phyloP scores from a whole-genome alignment of 1,284 basidiomycete genomes.

The Gymnopus androsaceus region DNA sequence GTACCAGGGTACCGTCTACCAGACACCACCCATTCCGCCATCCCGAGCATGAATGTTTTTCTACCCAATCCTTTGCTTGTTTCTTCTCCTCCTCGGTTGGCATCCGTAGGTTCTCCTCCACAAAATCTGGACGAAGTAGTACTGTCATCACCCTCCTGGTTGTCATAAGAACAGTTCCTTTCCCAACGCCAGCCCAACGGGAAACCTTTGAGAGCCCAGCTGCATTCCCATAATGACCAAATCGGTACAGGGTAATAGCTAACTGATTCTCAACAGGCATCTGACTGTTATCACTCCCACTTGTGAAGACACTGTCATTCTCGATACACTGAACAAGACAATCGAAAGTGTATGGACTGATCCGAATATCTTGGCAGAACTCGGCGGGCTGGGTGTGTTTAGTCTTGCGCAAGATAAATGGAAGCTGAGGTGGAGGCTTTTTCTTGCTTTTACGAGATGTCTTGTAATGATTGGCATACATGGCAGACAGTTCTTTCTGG shows the following conservation, averaged over 20 bases:
- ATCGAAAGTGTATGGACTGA: conserved; percentile 29
- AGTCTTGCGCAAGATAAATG: neutral
- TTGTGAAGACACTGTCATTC: conserved; percentile 24
- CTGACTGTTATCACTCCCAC: conserved; percentile 21
- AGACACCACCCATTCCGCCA: conserved; percentile 38
- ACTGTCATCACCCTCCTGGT: conserved; percentile 24
- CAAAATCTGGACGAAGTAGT: conserved; percentile 6
- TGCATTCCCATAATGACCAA: conserved; percentile 26
- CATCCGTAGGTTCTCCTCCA: conserved; percentile 1
- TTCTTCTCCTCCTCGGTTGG: conserved; percentile 19
- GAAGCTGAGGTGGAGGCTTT: conserved; percentile 1
- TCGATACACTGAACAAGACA: conserved; percentile 22
- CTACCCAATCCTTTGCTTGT: conserved; percentile 34
- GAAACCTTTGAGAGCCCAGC: conserved; percentile 19
- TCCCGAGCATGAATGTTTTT: conserved; percentile 29
- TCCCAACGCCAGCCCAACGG: conserved; percentile 18
- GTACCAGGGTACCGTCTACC: conserved; percentile 41
- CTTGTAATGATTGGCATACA: neutral
- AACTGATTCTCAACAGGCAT: conserved; percentile 23
- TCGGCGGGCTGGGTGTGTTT: neutral
- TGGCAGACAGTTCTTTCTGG: neutral
- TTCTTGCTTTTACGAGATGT: neutral
- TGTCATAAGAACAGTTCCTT: conserved; percentile 26
- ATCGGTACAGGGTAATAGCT: conserved; percentile 23
- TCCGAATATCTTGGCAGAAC: conserved; percentile 25